Conservation (phyloP, 2,329 filamentous ascomycete species). For the Trichoderma breve region DNA sequence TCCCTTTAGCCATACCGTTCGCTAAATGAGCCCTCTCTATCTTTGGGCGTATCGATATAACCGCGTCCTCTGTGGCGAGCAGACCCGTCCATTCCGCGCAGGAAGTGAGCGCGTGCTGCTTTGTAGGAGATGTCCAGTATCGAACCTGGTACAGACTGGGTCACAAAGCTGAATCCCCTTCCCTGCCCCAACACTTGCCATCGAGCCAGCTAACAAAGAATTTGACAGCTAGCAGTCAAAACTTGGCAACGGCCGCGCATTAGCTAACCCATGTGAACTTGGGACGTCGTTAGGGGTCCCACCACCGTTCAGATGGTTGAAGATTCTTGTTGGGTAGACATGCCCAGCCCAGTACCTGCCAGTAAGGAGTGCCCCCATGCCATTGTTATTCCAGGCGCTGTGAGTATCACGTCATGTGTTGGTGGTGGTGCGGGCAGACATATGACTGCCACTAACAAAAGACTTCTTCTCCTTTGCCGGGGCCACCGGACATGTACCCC, state of each 20-base stretch:
- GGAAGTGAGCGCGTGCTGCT: background rate
- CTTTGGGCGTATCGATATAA: background rate
- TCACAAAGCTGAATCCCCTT: background rate
- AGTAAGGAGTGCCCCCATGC: background rate
- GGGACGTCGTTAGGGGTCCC: background rate
- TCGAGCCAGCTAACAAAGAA: background rate
- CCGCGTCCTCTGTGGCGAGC: background rate
- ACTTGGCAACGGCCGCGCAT: background rate
- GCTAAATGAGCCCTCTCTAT: background rate
- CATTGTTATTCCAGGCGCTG: background rate
- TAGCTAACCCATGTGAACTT: background rate
- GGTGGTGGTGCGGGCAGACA: background rate
- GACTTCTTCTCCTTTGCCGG: conserved; percentile 4
- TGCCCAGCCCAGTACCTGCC: background rate
- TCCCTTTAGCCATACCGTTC: conserved; percentile 3
- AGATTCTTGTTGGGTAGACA: background rate
- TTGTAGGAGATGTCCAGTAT: background rate
- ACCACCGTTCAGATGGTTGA: conserved; percentile 4
- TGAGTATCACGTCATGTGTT: conserved; percentile 13
- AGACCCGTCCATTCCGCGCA: background rate
- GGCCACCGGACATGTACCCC: background rate
- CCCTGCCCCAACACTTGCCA: background rate
- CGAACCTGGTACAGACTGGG: too few species aligned
- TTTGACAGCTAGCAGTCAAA: background rate
- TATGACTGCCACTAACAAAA: background rate